These are phyloP conservation scores for Helenozyma baotianmanensis DNA, from an alignment of 805 yeast genomes.

Conservation along the genomic window DNA sequence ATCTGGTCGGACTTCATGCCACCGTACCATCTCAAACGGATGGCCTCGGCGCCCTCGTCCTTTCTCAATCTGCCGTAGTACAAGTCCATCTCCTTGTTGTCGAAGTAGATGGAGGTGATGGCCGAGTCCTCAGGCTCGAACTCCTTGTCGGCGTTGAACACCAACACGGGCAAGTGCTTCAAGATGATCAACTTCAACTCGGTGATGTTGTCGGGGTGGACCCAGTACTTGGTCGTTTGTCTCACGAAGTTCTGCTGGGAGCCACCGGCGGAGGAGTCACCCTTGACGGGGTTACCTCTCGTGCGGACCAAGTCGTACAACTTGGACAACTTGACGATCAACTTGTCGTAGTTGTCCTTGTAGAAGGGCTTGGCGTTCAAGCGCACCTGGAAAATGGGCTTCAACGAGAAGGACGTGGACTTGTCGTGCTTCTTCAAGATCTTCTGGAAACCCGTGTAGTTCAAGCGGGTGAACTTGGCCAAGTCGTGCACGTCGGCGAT, in stretches of 20 bases:
- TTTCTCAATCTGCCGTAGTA: conserved; percentile 93
- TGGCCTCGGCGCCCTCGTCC: conserved; percentile 98
- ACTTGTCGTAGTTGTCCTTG: conserved; percentile 86
- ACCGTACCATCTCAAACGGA: conserved; percentile 98
- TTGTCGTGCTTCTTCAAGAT: conserved; percentile 96
- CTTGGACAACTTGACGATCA: conserved; percentile 85
- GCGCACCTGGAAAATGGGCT: conserved; percentile 90
- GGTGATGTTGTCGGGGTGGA: conserved; percentile 96
- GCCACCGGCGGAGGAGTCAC: conserved; percentile 98
- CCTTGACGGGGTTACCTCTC: conserved; percentile 90
- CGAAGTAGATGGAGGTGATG: conserved; percentile 94
- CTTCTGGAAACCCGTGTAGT: conserved; percentile 96
- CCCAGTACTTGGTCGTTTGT: conserved; percentile 99
- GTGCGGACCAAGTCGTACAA: conserved; percentile 91
- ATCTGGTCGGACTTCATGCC: conserved; percentile 91
- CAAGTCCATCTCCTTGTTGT: conserved; percentile 81
- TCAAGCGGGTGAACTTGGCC: conserved; percentile 87
- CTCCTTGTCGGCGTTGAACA: conserved; percentile 93
- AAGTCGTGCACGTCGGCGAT: conserved; percentile 97
- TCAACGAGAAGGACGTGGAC: conserved; percentile 63
- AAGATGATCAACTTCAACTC: conserved; percentile 88
- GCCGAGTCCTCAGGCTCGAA: conserved; percentile 94
- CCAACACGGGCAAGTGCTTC: conserved; percentile 94
- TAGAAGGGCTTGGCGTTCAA: conserved; percentile 92
- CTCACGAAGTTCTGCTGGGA: conserved; percentile 96